Base-by-base conservation (phyloP, 148 eudicot species). In the Bassia scoparia region DNA sequence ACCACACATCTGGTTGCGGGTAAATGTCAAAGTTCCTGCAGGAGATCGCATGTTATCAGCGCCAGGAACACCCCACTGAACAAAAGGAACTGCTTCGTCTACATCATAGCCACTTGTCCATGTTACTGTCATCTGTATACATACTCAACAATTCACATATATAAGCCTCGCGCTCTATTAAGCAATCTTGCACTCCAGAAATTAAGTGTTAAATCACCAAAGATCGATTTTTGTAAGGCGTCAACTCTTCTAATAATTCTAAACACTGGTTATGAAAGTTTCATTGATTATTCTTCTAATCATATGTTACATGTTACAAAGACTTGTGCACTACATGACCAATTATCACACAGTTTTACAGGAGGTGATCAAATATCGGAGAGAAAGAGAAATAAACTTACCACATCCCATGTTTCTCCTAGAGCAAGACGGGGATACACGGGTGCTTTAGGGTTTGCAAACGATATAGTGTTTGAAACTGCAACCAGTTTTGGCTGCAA, bases 21-120 rank as follows among this genome's bases (percentile, higher is more conserved):
- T 54, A 55, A 78, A 87, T 56, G 97, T 86, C 53, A 84, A 69
- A 50, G 93, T 90, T 63, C 91, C 93, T 23, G 93, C 91, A 9
- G 97, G 91, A 16, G 93, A 82, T 37, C 80, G 83, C 33, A 1
- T 74, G 49, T 55, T 66, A 7, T 12, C 23, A 4, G 72, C 67
- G 23, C 83, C 88, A 67, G 64, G 77, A 31, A 49, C 34, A 38
- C 89, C 91, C 97, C 93, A 89, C 68, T 85, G 85, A 3, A 90
- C 87, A 56, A 90, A 84, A 70, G 97, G 88, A 68, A 82, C 62
- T 10, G 93, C 93, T 83, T 90, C 89, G 59, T 87, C 82, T 21
- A 88, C 84, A 78, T 80, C 76, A 54, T 90, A 90, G 23, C 96
- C 92, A 74, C 92, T 90, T 24, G 96, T 90, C 97, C 97, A 91